Evolutionary conservation across 805 yeast species (phyloP).

Genomic region (Wickerhamomyces sydowiorum): DNA sequence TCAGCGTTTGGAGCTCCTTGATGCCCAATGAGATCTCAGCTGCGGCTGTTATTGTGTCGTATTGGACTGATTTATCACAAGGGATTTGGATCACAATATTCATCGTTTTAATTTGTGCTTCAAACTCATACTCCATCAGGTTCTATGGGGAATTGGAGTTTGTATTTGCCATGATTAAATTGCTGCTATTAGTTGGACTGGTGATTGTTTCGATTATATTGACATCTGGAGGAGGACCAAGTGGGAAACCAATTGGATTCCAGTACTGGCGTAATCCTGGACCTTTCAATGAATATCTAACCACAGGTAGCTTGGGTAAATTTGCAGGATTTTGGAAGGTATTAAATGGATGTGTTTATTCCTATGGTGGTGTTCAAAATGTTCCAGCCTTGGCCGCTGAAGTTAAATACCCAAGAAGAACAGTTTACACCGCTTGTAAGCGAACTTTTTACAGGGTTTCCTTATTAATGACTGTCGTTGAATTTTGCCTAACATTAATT

Average conservation of each 20-base stretch:
- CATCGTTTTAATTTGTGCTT: constrained; percentile 26
- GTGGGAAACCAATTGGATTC: constrained; percentile 28
- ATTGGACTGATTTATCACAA: constrained; percentile 35
- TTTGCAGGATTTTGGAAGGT: constrained; percentile 24
- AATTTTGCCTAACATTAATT: constrained; percentile 25
- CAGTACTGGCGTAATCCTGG: constrained; percentile 41
- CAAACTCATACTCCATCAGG: constrained; percentile 29
- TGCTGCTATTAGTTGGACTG: constrained; percentile 37
- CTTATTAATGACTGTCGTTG: constrained; percentile 20
- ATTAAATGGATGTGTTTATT: constrained; percentile 31
- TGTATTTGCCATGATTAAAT: constrained; percentile 33
- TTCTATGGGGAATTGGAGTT: constrained; percentile 45
- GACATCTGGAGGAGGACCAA: constrained; percentile 34
- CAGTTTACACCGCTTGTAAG: constrained; percentile 25
- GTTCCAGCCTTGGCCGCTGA: constrained; percentile 38
- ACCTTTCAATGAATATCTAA: constrained; percentile 3
- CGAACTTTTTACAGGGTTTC: constrained; percentile 6
- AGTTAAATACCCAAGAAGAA: constrained; percentile 25
- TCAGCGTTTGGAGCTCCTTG: constrained; percentile 34
- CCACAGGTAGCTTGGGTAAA: constrained; percentile 14
- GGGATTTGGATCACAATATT: constrained; percentile 38
- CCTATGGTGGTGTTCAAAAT: constrained; percentile 33
- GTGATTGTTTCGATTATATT: constrained; percentile 39
- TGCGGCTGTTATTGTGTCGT: constrained; percentile 33
- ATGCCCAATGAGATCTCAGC: constrained; percentile 38